A percentile compares a stretch with the other conserved stretches of the same genome.
Conservation (phyloP, 192 early-diverging fungal genomes). For the Backusella liffmaniae region DNA sequence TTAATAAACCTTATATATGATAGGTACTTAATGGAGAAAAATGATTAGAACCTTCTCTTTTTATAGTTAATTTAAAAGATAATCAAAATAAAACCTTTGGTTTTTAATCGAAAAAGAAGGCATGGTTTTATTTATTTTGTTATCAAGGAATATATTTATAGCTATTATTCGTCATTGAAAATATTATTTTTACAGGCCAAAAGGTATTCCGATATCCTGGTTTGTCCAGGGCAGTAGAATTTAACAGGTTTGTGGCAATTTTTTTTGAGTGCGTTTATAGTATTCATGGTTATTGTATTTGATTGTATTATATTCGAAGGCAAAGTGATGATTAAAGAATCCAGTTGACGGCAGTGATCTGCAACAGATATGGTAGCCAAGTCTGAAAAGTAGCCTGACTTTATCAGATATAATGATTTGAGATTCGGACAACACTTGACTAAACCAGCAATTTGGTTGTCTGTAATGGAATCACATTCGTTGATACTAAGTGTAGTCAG, state of each 20-base stretch:
- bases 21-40: background rate
- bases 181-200: background rate
- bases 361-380: background rate
- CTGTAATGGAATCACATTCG: conserved; percentile 2
- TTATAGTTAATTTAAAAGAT: background rate
- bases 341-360: background rate
- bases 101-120: background rate
- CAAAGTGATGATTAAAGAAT: background rate
- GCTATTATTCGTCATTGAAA: background rate
- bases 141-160: background rate
- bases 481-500: background rate
- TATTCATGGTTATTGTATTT: conserved; percentile 3
- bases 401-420: background rate
- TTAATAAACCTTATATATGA: background rate
- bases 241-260: background rate
- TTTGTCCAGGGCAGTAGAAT: conserved; percentile 1
- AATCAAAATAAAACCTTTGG: background rate
- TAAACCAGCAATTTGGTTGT: background rate
- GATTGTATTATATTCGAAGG: conserved; percentile 5
- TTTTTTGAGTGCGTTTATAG: background rate
- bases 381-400: conserved; percentile 10
- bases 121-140: background rate
- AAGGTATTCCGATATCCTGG: conserved; percentile 1
- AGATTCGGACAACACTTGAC: background rate
- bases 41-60: background rate